Conservation (phyloP, 2,329 filamentous ascomycete species). For the Ceratocystis lukuohia region DNA sequence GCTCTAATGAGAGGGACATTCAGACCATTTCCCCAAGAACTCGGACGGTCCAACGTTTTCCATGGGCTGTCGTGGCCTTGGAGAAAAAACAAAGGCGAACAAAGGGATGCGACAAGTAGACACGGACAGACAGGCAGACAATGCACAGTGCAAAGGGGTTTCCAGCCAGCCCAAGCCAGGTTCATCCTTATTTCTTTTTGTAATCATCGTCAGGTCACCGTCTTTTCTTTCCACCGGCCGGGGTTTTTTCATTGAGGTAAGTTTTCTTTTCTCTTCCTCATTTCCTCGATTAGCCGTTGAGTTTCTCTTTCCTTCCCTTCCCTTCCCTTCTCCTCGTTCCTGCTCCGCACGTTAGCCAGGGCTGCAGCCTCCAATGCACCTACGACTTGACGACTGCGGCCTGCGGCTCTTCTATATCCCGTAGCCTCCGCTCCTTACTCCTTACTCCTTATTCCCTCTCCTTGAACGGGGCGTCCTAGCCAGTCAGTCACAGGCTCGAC, state of each 20-base stretch:
- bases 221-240: background rate
- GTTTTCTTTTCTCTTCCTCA: background rate
- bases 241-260: background rate
- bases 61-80: background rate
- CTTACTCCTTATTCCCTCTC: background rate
- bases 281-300: background rate
- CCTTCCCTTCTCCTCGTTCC: background rate
- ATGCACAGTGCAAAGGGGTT: slow-evolving; percentile 1
- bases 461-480: background rate
- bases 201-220: background rate
- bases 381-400: background rate
- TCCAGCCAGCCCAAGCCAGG: background rate
- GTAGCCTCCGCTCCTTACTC: background rate
- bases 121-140: background rate
- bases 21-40: background rate
- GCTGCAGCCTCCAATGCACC: background rate
- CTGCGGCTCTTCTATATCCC: background rate
- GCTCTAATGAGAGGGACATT: background rate
- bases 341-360: background rate
- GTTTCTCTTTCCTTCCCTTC: background rate
- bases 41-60: background rate
- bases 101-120: background rate
- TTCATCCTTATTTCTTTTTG: background rate
- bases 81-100: background rate
- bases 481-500: background rate